These are phyloP conservation scores for Heliocybe sulcata DNA, from an alignment of 1,284 basidiomycete genomes.

Conservation along the genomic window DNA sequence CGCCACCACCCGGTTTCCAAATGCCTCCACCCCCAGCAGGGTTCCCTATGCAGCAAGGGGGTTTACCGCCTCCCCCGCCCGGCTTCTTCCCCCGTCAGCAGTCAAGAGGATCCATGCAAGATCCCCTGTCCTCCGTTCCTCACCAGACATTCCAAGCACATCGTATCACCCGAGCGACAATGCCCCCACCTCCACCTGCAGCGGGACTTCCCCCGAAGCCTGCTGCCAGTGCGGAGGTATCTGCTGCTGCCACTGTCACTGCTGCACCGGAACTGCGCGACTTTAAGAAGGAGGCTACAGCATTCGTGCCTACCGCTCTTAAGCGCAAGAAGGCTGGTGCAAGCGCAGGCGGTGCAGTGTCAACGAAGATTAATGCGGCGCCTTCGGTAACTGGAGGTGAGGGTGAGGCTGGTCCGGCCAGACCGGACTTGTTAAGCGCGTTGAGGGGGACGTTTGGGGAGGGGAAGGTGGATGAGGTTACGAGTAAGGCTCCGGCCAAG, in stretches of 20 bases:
- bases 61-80: slow-evolving; percentile 18
- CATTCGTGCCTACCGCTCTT: slow-evolving; percentile 73
- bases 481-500: slow-evolving; percentile 18
- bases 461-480: slow-evolving; percentile 18
- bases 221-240: slow-evolving; percentile 8
- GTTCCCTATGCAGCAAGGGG: slow-evolving; percentile 16
- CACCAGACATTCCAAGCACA: slow-evolving; percentile 64
- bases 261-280: slow-evolving; percentile 84
- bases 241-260: slow-evolving; percentile 60
- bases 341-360: slow-evolving; percentile 23
- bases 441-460: slow-evolving; percentile 54
- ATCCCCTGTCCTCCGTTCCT: slow-evolving; percentile 54
- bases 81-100: slow-evolving; percentile 49
- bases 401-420: slow-evolving; percentile 27
- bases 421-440: slow-evolving; percentile 60
- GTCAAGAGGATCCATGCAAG: slow-evolving; percentile 45
- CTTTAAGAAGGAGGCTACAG: slow-evolving; percentile 86
- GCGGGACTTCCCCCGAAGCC: slow-evolving; percentile 13
- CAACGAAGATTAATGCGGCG: slow-evolving; percentile 51
- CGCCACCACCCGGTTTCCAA: slow-evolving; percentile 3
- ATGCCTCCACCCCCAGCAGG: slow-evolving; percentile 23
- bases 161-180: slow-evolving; percentile 27
- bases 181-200: slow-evolving; percentile 13
- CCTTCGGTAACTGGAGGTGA: slow-evolving; percentile 36
- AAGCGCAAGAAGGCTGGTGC: slow-evolving; percentile 50